These are phyloP conservation scores for Fusarium torreyae DNA, from an alignment of 2,329 filamentous ascomycete species.

Conservation along the genomic window DNA sequence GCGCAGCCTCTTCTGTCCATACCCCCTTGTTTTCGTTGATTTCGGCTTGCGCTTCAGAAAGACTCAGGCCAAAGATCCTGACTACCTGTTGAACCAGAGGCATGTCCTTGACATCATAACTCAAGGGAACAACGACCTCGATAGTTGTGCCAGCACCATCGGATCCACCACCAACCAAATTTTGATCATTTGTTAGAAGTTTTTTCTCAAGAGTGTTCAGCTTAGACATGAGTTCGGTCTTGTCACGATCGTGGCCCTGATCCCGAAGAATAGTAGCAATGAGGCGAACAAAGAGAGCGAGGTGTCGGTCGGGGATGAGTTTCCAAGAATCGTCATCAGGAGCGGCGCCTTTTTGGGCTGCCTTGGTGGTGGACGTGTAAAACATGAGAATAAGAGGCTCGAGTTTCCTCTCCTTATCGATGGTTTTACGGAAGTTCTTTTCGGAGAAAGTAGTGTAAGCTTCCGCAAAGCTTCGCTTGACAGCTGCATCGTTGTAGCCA, in stretches of 20 bases:
- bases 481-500: slow-evolving; percentile 89
- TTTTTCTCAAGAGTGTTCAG: slow-evolving; percentile 91
- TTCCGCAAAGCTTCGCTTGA: slow-evolving; percentile 94
- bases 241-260: slow-evolving; percentile 87
- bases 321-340: slow-evolving; percentile 91
- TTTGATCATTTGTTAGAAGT: slow-evolving; percentile 92
- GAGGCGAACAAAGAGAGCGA: slow-evolving; percentile 93
- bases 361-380: slow-evolving; percentile 94
- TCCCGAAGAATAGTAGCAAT: slow-evolving; percentile 85
- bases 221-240: slow-evolving; percentile 85
- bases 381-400: slow-evolving; percentile 97
- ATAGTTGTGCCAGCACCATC: slow-evolving; percentile 67
- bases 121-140: slow-evolving; percentile 86
- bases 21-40: slow-evolving; percentile 84
- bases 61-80: slow-evolving; percentile 85
- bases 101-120: slow-evolving; percentile 98
- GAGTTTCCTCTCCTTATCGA: slow-evolving; percentile 93
- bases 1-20: slow-evolving; percentile 93
- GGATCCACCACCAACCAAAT: slow-evolving; percentile 67
- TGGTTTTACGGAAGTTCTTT: slow-evolving; percentile 86
- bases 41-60: slow-evolving; percentile 86
- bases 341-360: slow-evolving; percentile 79
- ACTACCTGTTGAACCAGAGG: slow-evolving; percentile 89
- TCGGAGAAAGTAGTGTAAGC: slow-evolving; percentile 96
- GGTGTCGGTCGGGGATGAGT: slow-evolving; percentile 90